A percentile compares a stretch with the other conserved stretches of the same genome.
These are phyloP conservation scores for Rubia tinctorum DNA, from an alignment of 305 asterid species.

Conservation along the genomic window DNA sequence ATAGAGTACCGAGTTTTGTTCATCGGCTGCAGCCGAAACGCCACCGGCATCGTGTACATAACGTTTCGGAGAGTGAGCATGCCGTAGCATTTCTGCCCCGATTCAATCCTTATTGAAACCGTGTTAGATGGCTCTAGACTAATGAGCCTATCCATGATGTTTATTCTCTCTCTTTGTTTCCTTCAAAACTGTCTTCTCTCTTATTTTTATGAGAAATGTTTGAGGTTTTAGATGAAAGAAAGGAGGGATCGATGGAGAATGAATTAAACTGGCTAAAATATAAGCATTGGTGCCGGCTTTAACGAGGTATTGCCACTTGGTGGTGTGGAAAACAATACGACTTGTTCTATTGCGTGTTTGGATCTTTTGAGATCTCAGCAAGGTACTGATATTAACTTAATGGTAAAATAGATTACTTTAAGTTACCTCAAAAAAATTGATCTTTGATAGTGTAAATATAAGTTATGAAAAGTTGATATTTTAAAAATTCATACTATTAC, in stretches of 20 bases:
- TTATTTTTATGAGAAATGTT: not conserved
- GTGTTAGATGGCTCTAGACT: slow-evolving; percentile 68
- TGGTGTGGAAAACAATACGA: slow-evolving; percentile 67
- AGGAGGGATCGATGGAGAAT: slow-evolving; percentile 10
- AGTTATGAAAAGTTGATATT: too few relatives aligned
- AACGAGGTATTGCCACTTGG: slow-evolving; percentile 49
- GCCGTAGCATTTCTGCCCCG: slow-evolving; percentile 52
- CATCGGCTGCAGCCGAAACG: slow-evolving; percentile 60
- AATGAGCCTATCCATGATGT: slow-evolving; percentile 60
- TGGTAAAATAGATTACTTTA: not conserved
- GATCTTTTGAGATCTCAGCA: slow-evolving; percentile 10
- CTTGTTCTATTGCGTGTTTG: slow-evolving; percentile 68
- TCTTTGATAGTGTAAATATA: too few relatives aligned
- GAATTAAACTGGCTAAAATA: slow-evolving; percentile 19
- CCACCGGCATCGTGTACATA: slow-evolving; percentile 91
- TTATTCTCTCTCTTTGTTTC: too few relatives aligned
- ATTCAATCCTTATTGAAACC: slow-evolving; percentile 52
- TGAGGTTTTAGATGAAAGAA: slow-evolving; percentile 10
- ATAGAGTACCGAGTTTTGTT: slow-evolving; percentile 46
- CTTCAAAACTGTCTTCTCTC: not conserved
- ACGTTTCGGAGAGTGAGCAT: slow-evolving; percentile 54
- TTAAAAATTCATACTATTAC: too few relatives aligned
- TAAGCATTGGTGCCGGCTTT: slow-evolving; percentile 47
- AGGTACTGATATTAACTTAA: not conserved
- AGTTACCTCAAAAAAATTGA: too few relatives aligned